Conservation (phyloP, 192 early-diverging fungal genomes). For the Backusella liffmaniae region DNA sequence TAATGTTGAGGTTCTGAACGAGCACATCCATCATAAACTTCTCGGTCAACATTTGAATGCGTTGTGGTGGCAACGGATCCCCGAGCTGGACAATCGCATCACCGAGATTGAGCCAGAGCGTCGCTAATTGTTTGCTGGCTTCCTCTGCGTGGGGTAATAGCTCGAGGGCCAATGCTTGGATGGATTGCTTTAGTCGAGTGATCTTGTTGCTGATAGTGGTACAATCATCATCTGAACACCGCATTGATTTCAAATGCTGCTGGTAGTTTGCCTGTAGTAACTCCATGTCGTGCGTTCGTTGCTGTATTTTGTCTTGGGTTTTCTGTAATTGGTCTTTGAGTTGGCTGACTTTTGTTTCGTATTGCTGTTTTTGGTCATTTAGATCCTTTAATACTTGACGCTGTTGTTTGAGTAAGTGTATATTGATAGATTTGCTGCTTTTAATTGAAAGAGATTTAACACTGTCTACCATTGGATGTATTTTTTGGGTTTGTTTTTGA, state of each 20-base stretch:
- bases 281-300: conserved; percentile 6
- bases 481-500: background rate
- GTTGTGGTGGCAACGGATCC: conserved; percentile 34
- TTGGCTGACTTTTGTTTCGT: background rate
- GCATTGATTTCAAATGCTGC: conserved; percentile 29
- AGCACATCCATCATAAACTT: conserved; percentile 55
- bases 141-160: conserved; percentile 24
- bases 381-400: background rate
- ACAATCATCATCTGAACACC: conserved; percentile 45
- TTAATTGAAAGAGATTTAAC: background rate
- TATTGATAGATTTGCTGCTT: background rate
- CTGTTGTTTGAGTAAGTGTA: background rate
- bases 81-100: conserved; percentile 34
- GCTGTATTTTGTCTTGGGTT: background rate
- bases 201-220: conserved; percentile 39
- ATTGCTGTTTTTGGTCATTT: conserved; percentile 4
- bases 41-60: conserved; percentile 48
- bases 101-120: conserved; percentile 33
- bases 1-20: conserved; percentile 44
- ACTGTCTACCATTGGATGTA: background rate
- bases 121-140: conserved; percentile 23
- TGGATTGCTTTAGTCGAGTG: conserved; percentile 31
- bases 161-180: conserved; percentile 35
- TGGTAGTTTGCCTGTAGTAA: conserved; percentile 22
- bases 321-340: conserved; percentile 9